Evolutionary conservation across 2,329 filamentous ascomycete genomes (phyloP).

Genomic region (Aureobasidium sp.): DNA sequence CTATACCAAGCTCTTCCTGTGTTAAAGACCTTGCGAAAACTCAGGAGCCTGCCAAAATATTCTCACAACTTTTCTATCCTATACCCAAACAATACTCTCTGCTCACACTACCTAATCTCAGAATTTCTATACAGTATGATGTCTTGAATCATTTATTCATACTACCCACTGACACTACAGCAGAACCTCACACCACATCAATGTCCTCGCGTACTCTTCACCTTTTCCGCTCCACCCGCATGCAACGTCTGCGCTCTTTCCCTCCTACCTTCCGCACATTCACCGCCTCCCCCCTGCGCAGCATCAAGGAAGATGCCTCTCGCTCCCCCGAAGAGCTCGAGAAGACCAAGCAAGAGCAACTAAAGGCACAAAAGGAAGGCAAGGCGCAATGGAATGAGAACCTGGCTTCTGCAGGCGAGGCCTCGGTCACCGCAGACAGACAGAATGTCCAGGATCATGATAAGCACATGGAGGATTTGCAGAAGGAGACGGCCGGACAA

Average conservation of each 20-base stretch:
- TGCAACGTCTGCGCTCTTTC: not conserved
- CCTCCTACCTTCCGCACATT: conserved; percentile 19
- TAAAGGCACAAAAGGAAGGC: conserved; percentile 37
- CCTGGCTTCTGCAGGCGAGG: conserved; percentile 35
- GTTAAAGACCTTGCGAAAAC: not conserved
- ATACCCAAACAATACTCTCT: not conserved
- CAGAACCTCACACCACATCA: not conserved
- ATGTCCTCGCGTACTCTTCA: conserved; percentile 4
- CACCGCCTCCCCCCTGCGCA: conserved; percentile 21
- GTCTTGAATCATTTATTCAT: not conserved
- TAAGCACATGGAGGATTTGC: conserved; percentile 37
- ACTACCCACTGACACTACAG: not conserved
- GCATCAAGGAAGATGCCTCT: conserved; percentile 32
- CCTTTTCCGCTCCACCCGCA: conserved; percentile 5
- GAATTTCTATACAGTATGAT: no score
- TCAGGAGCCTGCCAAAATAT: not conserved
- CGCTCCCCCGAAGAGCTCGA: conserved; percentile 36
- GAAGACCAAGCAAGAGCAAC: conserved; percentile 37
- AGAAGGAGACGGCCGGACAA: conserved; percentile 37
- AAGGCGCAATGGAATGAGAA: conserved; percentile 38
- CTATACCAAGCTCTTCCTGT: not conserved
- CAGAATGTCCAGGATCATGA: conserved; percentile 35
- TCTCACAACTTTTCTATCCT: not conserved
- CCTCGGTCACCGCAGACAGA: conserved; percentile 36
- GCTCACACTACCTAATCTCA: not conserved